Evolutionary conservation across 179 eudicot genomes (phyloP), one percentile per base, ranked within the genome.

Genomic region (Corrigiola litoralis): DNA sequence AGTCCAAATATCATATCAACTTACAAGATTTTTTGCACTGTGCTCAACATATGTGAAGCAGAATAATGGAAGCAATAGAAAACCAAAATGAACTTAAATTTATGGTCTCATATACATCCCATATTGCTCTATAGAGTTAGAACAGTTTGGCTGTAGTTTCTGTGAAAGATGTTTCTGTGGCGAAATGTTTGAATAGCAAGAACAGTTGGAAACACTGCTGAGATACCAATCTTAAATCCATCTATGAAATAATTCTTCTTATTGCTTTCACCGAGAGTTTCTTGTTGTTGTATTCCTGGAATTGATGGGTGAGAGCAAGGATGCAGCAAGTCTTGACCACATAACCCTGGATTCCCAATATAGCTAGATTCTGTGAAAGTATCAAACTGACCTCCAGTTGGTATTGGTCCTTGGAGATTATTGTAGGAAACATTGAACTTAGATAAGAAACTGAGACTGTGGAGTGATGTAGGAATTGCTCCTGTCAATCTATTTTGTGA

Each of bases 381-480:
- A 40, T 85, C 75, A 29, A 87, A 82, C 68, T 90, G 97, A 27
- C 86, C 88, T 48, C 97, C 97, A 29, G 79, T 72, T 51, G 97
- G 95, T 79, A 87, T 78, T 18, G 77, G 75, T 51, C 97, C 97
- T 33, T 82, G 65, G 16, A 90, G 95, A 67, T 78, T 68, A 63
- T 90, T 90, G 82, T 82, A 20, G 24, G 97, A 84, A n/a, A 87
- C 88, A 63, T 80, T 84, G 76, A 90, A 87, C 24, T 29, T 77
- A 5, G 97, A 87, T 63, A 90, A 49, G 73, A 90, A 90, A 71
- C 82, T 68, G 65, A 87, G 84, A 65, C 66, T 80, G 37, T 21
- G 70, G n/a, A 90, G 82, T 4, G 87, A 83, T 9, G 75, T 9
- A 17, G 96, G 96, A 54, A 87, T 85, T 64, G 57, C 63, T 61